These are phyloP conservation scores for Hemerocallis citrina DNA, from an alignment of 106 monocot genomes.

Conservation along the genomic window DNA sequence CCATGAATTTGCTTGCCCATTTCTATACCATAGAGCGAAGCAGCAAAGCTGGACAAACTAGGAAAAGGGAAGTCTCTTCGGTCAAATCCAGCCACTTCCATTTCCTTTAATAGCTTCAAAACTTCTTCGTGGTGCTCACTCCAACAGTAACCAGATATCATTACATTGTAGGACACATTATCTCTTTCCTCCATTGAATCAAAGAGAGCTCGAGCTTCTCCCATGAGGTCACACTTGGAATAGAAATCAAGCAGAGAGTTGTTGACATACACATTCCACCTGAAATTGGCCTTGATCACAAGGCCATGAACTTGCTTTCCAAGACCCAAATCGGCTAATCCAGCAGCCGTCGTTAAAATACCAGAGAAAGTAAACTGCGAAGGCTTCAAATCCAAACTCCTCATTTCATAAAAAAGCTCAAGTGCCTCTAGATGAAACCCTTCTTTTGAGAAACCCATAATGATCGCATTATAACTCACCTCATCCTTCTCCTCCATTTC, in stretches of 20 bases:
- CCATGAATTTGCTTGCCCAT: constrained; percentile 70
- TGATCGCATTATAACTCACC: constrained; percentile 71
- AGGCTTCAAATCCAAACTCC: constrained; percentile 30
- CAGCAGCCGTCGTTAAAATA: constrained; percentile 36
- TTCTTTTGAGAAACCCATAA: constrained; percentile 57
- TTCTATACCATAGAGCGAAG: constrained; percentile 19
- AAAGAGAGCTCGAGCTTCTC: constrained; percentile 45
- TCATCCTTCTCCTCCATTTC: constrained; percentile 39
- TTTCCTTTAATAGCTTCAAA: constrained; percentile 40
- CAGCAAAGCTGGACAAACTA: constrained; percentile 49
- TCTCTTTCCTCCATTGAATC: constrained; percentile 53
- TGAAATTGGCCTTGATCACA: constrained; percentile 46
- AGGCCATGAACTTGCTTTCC: constrained; percentile 61
- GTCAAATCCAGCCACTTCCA: constrained; percentile 34
- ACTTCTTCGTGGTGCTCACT: constrained; percentile 30
- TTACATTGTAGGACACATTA: constrained; percentile 70
- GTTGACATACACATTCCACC: constrained; percentile 69
- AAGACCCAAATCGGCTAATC: constrained; percentile 41
- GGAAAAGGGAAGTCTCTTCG: constrained; percentile 50
- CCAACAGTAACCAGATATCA: constrained; percentile 66
- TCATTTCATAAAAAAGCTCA: constrained; percentile 49
- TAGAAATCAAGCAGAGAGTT: constrained; percentile 85
- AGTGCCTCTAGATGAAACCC: constrained; percentile 34
- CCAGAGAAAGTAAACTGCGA: constrained; percentile 81
- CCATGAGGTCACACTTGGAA: constrained; percentile 42